Evolutionary conservation across 768 basidiomycete species (phyloP).

Genomic region (Astraeus odoratus): DNA sequence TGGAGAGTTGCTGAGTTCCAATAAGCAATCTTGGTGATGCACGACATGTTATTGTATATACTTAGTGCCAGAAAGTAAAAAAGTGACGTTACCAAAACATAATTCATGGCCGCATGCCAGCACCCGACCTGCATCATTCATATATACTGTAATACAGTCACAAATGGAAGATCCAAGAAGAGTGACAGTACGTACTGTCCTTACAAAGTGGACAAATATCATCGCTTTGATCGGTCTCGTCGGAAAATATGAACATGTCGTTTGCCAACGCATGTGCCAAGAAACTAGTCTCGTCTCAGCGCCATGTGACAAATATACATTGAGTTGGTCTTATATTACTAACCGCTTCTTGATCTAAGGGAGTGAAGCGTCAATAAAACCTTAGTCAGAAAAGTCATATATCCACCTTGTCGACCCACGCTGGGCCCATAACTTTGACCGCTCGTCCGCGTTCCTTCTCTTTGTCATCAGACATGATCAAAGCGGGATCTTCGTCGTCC

Average conservation of each 20-base stretch:
- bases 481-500: conserved; percentile 43
- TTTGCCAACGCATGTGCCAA: conserved; percentile 40
- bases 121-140: conserved; percentile 48
- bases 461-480: conserved; percentile 38
- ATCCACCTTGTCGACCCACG: conserved; percentile 26
- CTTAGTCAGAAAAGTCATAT: neutral
- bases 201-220: conserved; percentile 58
- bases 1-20: conserved; percentile 43
- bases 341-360: conserved; percentile 31
- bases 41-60: neutral
- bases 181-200: conserved; percentile 39
- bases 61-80: neutral
- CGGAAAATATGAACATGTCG: conserved; percentile 39
- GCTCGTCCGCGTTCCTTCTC: conserved; percentile 58
- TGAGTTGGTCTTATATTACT: neutral
- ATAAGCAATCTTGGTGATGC: conserved; percentile 41
- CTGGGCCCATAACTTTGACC: conserved; percentile 35
- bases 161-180: neutral
- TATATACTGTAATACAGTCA: conserved; percentile 32
- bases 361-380: neutral
- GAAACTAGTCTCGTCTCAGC: conserved; percentile 20
- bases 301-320: neutral
- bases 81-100: conserved; percentile 42
- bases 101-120: conserved; percentile 62
- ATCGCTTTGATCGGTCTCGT: conserved; percentile 38